These are phyloP conservation scores for Porogramme epimiltina DNA, from an alignment of 1,284 basidiomycete species.

Conservation along the genomic window DNA sequence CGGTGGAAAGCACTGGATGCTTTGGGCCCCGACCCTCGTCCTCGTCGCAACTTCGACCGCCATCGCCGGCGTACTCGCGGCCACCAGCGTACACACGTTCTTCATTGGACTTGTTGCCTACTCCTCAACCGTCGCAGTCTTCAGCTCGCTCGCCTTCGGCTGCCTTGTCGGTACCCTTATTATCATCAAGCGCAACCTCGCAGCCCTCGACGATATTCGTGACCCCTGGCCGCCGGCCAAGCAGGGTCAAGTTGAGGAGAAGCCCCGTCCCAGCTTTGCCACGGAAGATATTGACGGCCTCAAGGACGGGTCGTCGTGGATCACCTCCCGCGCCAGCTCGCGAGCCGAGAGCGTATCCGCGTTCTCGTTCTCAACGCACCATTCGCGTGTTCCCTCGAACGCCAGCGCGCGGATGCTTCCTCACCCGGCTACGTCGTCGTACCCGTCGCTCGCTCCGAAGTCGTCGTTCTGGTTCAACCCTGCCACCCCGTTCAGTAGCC, in stretches of 20 bases:
- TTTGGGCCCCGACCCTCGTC: conserved; percentile 63
- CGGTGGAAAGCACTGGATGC: conserved; percentile 65
- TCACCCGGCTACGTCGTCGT: conserved; percentile 40
- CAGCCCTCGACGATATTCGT: conserved; percentile 46
- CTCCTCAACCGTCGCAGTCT: conserved; percentile 49
- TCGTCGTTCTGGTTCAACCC: conserved; percentile 63
- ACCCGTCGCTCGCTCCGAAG: conserved; percentile 54
- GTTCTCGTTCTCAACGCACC: conserved; percentile 72
- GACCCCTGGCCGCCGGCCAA: conserved; percentile 60
- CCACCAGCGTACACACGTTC: conserved; percentile 50
- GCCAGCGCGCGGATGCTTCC: conserved; percentile 37
- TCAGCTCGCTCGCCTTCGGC: conserved; percentile 53
- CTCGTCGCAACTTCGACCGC: conserved; percentile 57
- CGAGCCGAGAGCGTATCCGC: conserved; percentile 59
- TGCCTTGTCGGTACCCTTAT: conserved; percentile 61
- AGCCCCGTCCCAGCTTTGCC: conserved; percentile 58
- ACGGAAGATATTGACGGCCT: conserved; percentile 70
- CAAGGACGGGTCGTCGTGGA: conserved; percentile 73
- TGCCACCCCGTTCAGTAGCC: conserved; percentile 37
- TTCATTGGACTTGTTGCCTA: conserved; percentile 65
- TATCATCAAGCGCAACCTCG: conserved; percentile 63
- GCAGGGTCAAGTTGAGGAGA: conserved; percentile 43
- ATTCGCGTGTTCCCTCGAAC: conserved; percentile 35
- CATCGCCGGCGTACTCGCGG: conserved; percentile 59
- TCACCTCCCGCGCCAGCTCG: conserved; percentile 64